Base-by-base conservation (phyloP, 257 asterid species). In the Nicotiana sylvestris region DNA sequence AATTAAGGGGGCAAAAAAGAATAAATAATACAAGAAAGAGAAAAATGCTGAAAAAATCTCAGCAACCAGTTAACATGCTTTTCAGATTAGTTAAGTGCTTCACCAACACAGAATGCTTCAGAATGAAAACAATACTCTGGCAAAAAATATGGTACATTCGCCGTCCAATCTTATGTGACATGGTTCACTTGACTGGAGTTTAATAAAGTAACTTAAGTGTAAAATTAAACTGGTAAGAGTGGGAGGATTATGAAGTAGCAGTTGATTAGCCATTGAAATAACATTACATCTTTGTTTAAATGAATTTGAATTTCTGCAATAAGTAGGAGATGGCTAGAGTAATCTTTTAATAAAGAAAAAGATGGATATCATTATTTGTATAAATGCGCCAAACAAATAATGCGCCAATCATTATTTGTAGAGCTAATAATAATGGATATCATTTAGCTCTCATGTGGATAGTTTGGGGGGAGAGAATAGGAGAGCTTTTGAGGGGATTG, bases 291-390 rank as follows among this genome's bases (percentile, higher is more conserved):
- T 70, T 70, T 70, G 60, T 70, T 21, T 43, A 43, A 70, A 43
- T 43, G 60, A 70, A 70, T 43, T 46, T 70, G 78, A 70, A 70
- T 70, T 70, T 70, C 21, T 70, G 60, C 35, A 70, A 70, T 37
- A 21, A 39, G 57, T 39, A 70, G 78, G 39, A 70, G 77, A 69
- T 69, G 33, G 77, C 21, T 69, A 9, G 4, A 68, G n/a, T 70
- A 39, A 70, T n/a, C 10, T 39, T 39, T 43, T 39, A 10, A 39
- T 11, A 29, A 29, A 65, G 1, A 39, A 69, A n/a, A 69, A 39
- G 29, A 21, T n/a, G 78, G 78, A 39, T 39, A 69, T 69, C 53
- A 25, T 35, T 39, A 11, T 18, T 70, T 39, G 78, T 70, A 39
- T 39, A 21, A n/a, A 21, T 70, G 78, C 21, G 57, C n/a, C 32